Evolutionary conservation across 306 rosid species (phyloP).

Genomic region (Sophora flavescens): DNA sequence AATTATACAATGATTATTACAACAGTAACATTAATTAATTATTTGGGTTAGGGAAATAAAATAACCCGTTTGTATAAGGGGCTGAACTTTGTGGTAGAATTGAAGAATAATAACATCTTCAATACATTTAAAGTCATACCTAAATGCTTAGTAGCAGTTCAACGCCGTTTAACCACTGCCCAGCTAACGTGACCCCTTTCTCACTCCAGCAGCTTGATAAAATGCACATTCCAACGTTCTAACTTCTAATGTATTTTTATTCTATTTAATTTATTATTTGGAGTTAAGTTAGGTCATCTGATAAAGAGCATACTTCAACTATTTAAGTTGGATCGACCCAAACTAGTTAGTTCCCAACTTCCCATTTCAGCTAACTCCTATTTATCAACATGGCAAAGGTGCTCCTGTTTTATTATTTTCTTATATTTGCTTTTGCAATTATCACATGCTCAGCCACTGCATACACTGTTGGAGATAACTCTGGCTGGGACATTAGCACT

Average conservation of each 20-base stretch:
- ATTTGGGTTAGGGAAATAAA: no score
- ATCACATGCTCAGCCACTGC: slow-evolving; percentile 63
- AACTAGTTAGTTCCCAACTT: background rate
- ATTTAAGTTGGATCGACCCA: slow-evolving; percentile 34
- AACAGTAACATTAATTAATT: no score
- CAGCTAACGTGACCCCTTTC: slow-evolving; percentile 37
- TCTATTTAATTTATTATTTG: background rate
- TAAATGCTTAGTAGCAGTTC: slow-evolving; percentile 40
- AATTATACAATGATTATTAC: no score
- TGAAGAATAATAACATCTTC: background rate
- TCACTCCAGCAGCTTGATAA: slow-evolving; percentile 10
- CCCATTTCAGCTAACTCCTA: background rate
- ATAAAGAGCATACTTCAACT: slow-evolving; percentile 41
- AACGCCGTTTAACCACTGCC: slow-evolving; percentile 64
- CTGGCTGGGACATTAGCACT: slow-evolving; percentile 96
- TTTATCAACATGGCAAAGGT: slow-evolving; percentile 57
- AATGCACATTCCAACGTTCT: slow-evolving; percentile 4
- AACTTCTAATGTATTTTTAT: background rate
- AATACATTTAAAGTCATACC: slow-evolving; percentile 45
- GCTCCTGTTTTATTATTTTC: slow-evolving; percentile 38
- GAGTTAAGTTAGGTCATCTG: slow-evolving; percentile 81
- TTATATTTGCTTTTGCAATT: slow-evolving; percentile 49
- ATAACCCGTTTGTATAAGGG: background rate
- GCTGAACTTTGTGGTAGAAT: background rate
- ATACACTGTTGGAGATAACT: slow-evolving; percentile 77